A percentile compares a stretch with the other conserved stretches of the same genome.
Conservation (phyloP, 2,329 filamentous ascomycete genomes). For the Fusarium humuli region DNA sequence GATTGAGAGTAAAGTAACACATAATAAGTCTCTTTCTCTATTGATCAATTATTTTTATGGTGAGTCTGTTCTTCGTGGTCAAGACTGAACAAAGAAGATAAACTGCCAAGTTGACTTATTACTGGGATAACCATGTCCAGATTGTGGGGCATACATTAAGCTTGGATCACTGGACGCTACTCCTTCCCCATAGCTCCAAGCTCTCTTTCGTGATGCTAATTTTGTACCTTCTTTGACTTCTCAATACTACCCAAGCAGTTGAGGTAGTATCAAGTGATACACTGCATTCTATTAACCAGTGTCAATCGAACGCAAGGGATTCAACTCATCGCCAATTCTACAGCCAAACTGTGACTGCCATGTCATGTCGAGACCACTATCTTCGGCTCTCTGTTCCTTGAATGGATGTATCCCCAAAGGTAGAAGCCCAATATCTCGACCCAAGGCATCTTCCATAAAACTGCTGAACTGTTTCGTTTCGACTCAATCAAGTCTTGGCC, state of each 20-base stretch:
- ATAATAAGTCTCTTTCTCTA: neutral
- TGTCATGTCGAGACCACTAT: neutral
- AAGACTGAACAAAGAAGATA: conserved; percentile 19
- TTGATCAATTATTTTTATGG: neutral
- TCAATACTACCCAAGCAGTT: neutral
- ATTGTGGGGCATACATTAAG: neutral
- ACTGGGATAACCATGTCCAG: conserved; percentile 2
- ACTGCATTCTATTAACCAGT: neutral
- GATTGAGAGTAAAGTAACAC: neutral
- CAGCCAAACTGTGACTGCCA: neutral
- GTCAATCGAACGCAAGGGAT: neutral
- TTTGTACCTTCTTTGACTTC: neutral
- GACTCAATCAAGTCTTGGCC: conserved; percentile 16
- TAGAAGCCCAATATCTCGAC: conserved; percentile 14
- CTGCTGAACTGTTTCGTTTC: conserved; percentile 12
- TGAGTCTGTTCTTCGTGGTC: conserved; percentile 5
- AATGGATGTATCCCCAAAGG: neutral
- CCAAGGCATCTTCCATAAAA: conserved; percentile 7
- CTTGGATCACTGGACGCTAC: conserved; percentile 15
- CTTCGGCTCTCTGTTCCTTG: neutral
- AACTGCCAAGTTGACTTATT: conserved; percentile 5
- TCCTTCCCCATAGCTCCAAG: neutral
- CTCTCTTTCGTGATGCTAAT: neutral
- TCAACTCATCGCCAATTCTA: neutral
- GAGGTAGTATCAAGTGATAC: neutral